Percentiles rank a stretch among this genome's conserved stretches.
phyloP scores from a whole-genome alignment of 768 basidiomycete genomes.

The Tricholoma flavovirens region DNA sequence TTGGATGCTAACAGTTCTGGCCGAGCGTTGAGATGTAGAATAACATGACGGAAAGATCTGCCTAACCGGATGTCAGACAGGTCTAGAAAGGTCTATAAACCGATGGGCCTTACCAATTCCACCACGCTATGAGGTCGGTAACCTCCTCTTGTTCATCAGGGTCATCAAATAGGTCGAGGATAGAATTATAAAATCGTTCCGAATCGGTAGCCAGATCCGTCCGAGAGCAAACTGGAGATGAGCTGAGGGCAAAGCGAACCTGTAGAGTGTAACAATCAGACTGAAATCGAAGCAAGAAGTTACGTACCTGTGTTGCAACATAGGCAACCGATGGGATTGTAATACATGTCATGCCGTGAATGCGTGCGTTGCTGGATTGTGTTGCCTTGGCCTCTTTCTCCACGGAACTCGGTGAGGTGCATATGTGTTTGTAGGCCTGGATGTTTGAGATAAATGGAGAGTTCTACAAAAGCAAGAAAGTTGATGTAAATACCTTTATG shows the following conservation, averaged over 20 bases:
- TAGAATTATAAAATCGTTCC: not conserved
- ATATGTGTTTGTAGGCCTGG: not conserved
- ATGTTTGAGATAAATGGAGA: not conserved
- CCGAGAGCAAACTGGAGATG: not conserved
- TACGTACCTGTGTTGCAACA: not conserved
- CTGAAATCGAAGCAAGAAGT: not conserved
- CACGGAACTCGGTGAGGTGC: not conserved
- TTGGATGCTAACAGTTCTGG: not conserved
- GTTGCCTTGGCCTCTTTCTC: not conserved
- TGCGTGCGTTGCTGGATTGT: not conserved
- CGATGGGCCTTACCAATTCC: not conserved
- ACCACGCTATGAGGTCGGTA: not conserved
- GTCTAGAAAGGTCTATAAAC: not conserved
- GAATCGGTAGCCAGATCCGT: not conserved
- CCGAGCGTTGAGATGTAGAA: not conserved
- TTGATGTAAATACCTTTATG: not conserved
- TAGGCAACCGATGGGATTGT: not conserved
- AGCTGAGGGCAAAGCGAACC: not conserved
- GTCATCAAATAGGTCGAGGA: not conserved
- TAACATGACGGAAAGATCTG: not conserved
- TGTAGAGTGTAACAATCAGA: not conserved
- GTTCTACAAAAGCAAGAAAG: not conserved
- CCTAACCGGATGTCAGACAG: not conserved
- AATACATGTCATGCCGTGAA: not conserved
- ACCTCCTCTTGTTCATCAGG: not conserved